Percentiles rank a stretch among this genome's conserved stretches.
Conservation (phyloP, 768 basidiomycete genomes). For the Amanita exitialis region DNA sequence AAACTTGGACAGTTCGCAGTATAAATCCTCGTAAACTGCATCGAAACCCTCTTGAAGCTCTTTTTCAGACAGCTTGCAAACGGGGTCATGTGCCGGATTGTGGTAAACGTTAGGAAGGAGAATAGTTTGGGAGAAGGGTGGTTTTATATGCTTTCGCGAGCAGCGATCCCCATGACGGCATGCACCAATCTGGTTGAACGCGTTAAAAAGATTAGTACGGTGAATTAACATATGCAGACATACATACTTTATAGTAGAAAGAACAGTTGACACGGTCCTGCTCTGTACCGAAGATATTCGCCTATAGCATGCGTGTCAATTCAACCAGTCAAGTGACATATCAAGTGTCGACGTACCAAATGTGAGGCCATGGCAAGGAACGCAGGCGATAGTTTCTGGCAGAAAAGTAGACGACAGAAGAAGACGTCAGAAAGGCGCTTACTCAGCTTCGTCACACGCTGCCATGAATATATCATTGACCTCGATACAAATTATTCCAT, state of each 20-base stretch:
- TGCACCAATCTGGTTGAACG: conserved; percentile 74
- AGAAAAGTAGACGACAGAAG: neutral
- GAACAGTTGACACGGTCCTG: conserved; percentile 97
- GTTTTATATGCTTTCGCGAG: conserved; percentile 96
- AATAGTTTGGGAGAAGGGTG: conserved; percentile 96
- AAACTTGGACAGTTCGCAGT: conserved; percentile 90
- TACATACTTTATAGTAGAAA: conserved; percentile 89
- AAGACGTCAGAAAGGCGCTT: neutral
- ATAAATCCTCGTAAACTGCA: conserved; percentile 91
- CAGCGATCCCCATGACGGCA: conserved; percentile 98
- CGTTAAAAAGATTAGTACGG: neutral
- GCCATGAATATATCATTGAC: too few relatives aligned
- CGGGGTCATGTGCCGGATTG: conserved; percentile 91
- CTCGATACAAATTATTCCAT: too few relatives aligned
- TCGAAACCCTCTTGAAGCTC: conserved; percentile 89
- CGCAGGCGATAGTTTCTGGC: neutral
- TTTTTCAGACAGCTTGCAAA: conserved; percentile 79
- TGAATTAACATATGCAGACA: neutral
- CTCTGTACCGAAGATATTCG: conserved; percentile 93
- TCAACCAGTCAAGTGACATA: conserved; percentile 3
- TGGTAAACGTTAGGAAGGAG: conserved; percentile 96
- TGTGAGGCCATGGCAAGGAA: conserved; percentile 53
- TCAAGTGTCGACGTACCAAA: conserved; percentile 39
- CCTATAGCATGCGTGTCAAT: conserved; percentile 28
- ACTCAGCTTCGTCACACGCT: conserved; percentile 23